A percentile compares a stretch with the other conserved stretches of the same genome.
Evolutionary conservation across 106 monocot species (phyloP).

Genomic region (Acorus gramineus): DNA sequence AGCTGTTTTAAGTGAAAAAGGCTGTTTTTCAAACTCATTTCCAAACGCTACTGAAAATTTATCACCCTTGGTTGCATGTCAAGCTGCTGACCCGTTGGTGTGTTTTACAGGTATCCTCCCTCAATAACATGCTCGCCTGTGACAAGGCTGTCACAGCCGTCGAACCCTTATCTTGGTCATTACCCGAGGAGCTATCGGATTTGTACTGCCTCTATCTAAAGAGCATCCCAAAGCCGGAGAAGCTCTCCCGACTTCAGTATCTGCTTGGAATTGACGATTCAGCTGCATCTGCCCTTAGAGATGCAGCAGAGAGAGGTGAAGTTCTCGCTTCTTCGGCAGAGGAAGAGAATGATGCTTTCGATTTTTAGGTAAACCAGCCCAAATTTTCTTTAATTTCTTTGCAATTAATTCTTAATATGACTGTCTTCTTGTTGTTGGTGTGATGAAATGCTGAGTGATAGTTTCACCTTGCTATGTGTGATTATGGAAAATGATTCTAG

Average conservation of each 20-base stretch:
- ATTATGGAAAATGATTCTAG: too few relatives aligned
- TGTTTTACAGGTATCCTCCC: conserved; percentile 44
- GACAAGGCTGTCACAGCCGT: conserved; percentile 55
- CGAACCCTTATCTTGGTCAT: conserved; percentile 67
- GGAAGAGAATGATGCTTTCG: too few relatives aligned
- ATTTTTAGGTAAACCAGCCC: too few relatives aligned
- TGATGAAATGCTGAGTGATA: too few relatives aligned
- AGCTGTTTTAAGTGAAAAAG: too few relatives aligned
- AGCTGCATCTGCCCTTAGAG: conserved; percentile 43
- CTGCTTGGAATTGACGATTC: conserved; percentile 66
- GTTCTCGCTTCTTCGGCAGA: too few relatives aligned
- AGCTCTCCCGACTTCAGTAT: conserved; percentile 66
- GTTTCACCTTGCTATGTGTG: too few relatives aligned
- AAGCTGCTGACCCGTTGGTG: background rate
- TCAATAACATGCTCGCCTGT: conserved; percentile 76
- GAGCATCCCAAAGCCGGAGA: conserved; percentile 78
- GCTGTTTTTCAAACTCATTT: too few relatives aligned
- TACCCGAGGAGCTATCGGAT: conserved; percentile 60
- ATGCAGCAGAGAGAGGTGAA: conserved; percentile 55
- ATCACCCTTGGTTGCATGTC: background rate
- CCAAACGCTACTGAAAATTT: too few relatives aligned
- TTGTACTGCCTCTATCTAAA: conserved; percentile 73
- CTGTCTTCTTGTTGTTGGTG: too few relatives aligned
- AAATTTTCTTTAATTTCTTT: too few relatives aligned
- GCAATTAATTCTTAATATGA: too few relatives aligned